phyloP scores from a whole-genome alignment of 345 rosid genomes.

The Euclidium syriacum region DNA sequence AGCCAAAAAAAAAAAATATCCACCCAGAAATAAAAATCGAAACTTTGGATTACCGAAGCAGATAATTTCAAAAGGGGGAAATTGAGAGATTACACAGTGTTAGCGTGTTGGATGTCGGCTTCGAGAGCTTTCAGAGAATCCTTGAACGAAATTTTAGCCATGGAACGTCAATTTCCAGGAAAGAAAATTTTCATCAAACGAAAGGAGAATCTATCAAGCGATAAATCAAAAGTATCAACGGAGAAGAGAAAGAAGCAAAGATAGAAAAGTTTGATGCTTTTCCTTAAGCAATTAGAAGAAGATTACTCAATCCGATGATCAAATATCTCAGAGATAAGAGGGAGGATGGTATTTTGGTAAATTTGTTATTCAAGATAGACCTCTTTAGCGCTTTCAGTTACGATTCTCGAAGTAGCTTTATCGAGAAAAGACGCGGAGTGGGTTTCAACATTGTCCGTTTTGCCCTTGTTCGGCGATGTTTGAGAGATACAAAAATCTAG shows the following conservation, averaged over 20 bases:
- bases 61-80: neutral
- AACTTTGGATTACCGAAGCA: neutral
- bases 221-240: neutral
- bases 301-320: slow-evolving; percentile 24
- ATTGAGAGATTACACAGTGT: slow-evolving; percentile 52
- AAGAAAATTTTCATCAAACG: slow-evolving; percentile 21
- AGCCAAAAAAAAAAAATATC: neutral
- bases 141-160: slow-evolving; percentile 76
- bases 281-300: slow-evolving; percentile 2
- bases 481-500: neutral
- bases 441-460: neutral
- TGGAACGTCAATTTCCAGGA: slow-evolving; percentile 33
- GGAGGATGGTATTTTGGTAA: neutral
- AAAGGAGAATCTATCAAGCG: neutral
- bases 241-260: slow-evolving; percentile 3
- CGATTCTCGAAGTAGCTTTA: slow-evolving; percentile 20
- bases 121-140: slow-evolving; percentile 88
- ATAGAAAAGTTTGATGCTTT: slow-evolving; percentile 7
- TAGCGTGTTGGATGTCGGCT: slow-evolving; percentile 91
- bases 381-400: slow-evolving; percentile 12
- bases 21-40: neutral
- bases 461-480: slow-evolving; percentile 23
- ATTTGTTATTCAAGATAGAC: neutral
- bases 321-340: neutral
- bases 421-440: slow-evolving; percentile 23